These are phyloP conservation scores for Alternaria novae-zelandiae DNA, from an alignment of 2,329 filamentous ascomycete species.

Conservation along the genomic window DNA sequence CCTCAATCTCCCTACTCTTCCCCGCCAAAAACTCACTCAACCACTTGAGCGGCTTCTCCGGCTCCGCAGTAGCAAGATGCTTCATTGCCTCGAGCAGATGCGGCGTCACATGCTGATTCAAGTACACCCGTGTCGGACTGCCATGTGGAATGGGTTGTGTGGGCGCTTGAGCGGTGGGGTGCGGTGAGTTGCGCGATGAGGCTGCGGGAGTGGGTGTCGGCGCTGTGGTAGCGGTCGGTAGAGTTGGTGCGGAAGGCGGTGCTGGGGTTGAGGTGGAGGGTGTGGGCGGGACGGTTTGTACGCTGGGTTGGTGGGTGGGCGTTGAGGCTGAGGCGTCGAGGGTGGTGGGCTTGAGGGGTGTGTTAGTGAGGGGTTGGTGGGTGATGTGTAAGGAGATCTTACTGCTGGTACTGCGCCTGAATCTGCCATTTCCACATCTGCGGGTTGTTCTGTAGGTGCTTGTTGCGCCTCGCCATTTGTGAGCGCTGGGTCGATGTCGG, in stretches of 20 bases:
- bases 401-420: conserved; percentile 16
- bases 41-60: conserved; percentile 59
- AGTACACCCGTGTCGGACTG: conserved; percentile 55
- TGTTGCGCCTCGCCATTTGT: conserved; percentile 26
- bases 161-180: conserved; percentile 40
- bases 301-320: conserved; percentile 7
- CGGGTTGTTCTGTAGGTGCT: conserved; percentile 3
- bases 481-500: conserved; percentile 23
- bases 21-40: conserved; percentile 56
- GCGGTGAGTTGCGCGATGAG: conserved; percentile 45
- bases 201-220: conserved; percentile 20
- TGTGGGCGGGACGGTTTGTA: conserved; percentile 18
- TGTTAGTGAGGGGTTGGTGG: not conserved
- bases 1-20: conserved; percentile 58
- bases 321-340: not conserved
- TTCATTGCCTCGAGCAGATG: conserved; percentile 61
- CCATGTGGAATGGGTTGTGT: conserved; percentile 54
- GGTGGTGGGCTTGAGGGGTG: not conserved
- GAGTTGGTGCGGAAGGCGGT: conserved; percentile 3
- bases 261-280: conserved; percentile 2
- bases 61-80: conserved; percentile 57
- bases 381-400: not conserved
- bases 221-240: not conserved
- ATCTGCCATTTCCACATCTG: conserved; percentile 43
- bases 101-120: conserved; percentile 58